phyloP scores from a whole-genome alignment of 371 early-diverging fungal species.

The Mucor racemosus region DNA sequence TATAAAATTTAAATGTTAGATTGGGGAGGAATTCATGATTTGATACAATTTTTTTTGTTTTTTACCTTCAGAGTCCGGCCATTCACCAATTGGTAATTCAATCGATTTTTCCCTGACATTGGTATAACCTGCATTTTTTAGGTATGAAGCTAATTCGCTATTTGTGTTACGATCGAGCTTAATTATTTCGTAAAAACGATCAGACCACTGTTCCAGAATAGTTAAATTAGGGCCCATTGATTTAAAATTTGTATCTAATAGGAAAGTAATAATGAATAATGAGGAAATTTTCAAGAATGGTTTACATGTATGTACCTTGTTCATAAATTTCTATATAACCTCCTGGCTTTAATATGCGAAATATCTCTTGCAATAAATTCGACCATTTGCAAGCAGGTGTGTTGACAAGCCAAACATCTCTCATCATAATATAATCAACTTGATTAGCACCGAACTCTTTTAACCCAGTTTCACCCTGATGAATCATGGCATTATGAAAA shows the following conservation, averaged over 20 bases:
- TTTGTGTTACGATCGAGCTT: conserved; percentile 15
- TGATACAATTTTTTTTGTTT: neutral
- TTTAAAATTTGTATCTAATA: conserved; percentile 3
- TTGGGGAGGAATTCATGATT: neutral
- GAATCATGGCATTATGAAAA: conserved; percentile 27
- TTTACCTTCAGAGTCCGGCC: conserved; percentile 25
- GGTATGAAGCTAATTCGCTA: conserved; percentile 1
- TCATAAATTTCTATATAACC: conserved; percentile 30
- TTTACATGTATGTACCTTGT: conserved; percentile 10
- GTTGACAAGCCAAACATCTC: conserved; percentile 38
- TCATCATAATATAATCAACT: conserved; percentile 40
- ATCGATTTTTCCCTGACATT: conserved; percentile 8
- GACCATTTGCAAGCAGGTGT: conserved; percentile 34
- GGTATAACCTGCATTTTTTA: conserved; percentile 17
- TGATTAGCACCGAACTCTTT: conserved; percentile 24
- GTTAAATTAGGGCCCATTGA: conserved; percentile 17
- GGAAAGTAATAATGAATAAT: neutral
- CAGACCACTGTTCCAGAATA: conserved; percentile 14
- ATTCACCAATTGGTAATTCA: conserved; percentile 34
- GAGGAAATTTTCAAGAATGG: neutral
- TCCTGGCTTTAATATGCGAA: conserved; percentile 39
- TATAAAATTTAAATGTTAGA: neutral
- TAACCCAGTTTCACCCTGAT: conserved; percentile 33
- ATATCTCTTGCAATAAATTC: conserved; percentile 29
- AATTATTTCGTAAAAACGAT: conserved; percentile 16